A percentile compares a stretch with the other conserved stretches of the same genome.
phyloP scores from a whole-genome alignment of 495 filamentous ascomycete species.

The Hyaloscypha bicolor region DNA sequence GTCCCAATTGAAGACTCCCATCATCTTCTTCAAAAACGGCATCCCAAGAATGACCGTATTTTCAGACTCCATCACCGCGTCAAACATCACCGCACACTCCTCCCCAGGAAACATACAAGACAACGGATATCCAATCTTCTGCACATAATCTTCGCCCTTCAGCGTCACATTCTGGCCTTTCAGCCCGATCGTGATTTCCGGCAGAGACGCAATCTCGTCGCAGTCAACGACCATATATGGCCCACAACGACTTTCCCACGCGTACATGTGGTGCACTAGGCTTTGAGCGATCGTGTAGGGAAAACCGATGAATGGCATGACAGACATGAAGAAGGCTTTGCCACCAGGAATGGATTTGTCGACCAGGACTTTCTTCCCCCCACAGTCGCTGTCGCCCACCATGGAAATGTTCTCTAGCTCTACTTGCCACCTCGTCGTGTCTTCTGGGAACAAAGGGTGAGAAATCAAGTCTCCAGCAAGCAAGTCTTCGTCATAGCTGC shows the following conservation, averaged over 20 bases:
- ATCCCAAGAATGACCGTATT: constrained; percentile 7
- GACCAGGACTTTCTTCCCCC: background rate
- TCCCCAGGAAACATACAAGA: no score
- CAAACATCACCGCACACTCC: background rate
- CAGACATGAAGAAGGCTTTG: constrained; percentile 2
- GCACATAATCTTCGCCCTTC: constrained; percentile 2
- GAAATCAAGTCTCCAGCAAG: background rate
- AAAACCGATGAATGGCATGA: constrained; percentile 3
- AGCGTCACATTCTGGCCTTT: constrained; percentile 10
- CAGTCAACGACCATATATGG: background rate
- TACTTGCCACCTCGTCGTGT: background rate
- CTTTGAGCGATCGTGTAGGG: background rate
- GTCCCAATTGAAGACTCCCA: constrained; percentile 9
- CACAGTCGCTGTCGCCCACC: background rate
- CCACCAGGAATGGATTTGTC: background rate
- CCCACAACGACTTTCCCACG: background rate
- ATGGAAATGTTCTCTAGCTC: background rate
- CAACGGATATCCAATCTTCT: background rate
- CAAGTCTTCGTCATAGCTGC: background rate
- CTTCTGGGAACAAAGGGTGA: no score
- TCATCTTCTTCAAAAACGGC: constrained; percentile 10
- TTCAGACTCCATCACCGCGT: background rate
- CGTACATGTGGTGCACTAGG: background rate
- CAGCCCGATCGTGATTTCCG: constrained; percentile 8
- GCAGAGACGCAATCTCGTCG: background rate